Evolutionary conservation across 305 asterid species (phyloP).

Genomic region (Fraxinus angustifolia): DNA sequence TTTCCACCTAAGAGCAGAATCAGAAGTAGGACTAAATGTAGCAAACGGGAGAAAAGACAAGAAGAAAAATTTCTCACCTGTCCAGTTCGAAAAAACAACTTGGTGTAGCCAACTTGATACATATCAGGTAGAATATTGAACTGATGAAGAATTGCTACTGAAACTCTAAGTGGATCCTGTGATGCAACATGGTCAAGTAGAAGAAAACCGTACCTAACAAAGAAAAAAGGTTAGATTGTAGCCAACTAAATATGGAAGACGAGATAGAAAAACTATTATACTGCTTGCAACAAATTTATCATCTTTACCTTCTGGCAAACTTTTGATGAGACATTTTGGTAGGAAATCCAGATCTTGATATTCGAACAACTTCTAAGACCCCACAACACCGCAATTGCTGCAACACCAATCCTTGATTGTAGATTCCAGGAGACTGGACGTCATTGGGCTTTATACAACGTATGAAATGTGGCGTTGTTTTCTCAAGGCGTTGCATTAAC

Average conservation of each 20-base stretch:
- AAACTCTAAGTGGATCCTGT: slow-evolving; percentile 93
- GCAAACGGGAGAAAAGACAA: neutral
- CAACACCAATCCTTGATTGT: slow-evolving; percentile 82
- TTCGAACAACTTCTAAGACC: slow-evolving; percentile 95
- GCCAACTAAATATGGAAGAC: slow-evolving; percentile 16
- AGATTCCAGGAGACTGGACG: slow-evolving; percentile 80
- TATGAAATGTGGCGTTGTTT: slow-evolving; percentile 93
- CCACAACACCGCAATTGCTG: slow-evolving; percentile 98
- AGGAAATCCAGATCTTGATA: slow-evolving; percentile 98
- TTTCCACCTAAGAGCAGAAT: neutral
- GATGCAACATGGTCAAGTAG: slow-evolving; percentile 87
- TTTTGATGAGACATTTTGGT: slow-evolving; percentile 96
- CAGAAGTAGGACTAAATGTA: neutral
- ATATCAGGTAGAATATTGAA: slow-evolving; percentile 95
- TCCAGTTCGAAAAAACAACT: slow-evolving; percentile 95
- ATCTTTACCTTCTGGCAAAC: slow-evolving; percentile 76
- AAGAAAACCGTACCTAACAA: slow-evolving; percentile 90
- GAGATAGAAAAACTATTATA: neutral
- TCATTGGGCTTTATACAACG: slow-evolving; percentile 98
- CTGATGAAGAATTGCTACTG: slow-evolving; percentile 97
- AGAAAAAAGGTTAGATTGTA: slow-evolving; percentile 23
- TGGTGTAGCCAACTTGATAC: slow-evolving; percentile 99
- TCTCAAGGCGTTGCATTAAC: slow-evolving; percentile 94
- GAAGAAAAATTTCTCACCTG: slow-evolving; percentile 55
- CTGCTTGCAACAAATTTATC: slow-evolving; percentile 7